These are phyloP conservation scores for Sarocladiaceae sp. DNA, from an alignment of 2,329 filamentous ascomycete genomes.

Conservation along the genomic window DNA sequence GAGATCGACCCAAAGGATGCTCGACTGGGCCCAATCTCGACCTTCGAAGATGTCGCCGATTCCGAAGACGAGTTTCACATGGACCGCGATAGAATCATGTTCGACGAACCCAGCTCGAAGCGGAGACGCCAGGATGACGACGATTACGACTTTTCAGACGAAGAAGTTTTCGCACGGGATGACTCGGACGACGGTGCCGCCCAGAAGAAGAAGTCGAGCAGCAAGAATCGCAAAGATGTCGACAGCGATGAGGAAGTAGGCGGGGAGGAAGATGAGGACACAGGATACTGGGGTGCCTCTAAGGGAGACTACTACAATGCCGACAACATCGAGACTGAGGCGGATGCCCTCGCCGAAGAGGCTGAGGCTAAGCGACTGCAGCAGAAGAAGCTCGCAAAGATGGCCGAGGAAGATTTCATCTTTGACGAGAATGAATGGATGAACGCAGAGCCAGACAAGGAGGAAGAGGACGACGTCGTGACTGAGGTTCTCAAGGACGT, in stretches of 20 bases:
- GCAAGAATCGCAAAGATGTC: slow-evolving; percentile 24
- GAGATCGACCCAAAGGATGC: slow-evolving; percentile 53
- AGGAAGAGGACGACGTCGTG: slow-evolving; percentile 57
- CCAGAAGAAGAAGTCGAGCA: slow-evolving; percentile 17
- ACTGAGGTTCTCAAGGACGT: slow-evolving; percentile 82
- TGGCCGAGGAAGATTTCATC: slow-evolving; percentile 87
- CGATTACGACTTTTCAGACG: slow-evolving; percentile 56
- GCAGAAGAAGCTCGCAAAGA: slow-evolving; percentile 81
- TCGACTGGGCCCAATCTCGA: slow-evolving; percentile 53
- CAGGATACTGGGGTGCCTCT: slow-evolving; percentile 78
- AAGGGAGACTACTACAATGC: slow-evolving; percentile 91
- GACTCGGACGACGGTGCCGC: slow-evolving; percentile 30
- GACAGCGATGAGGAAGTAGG: slow-evolving; percentile 44
- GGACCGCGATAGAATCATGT: slow-evolving; percentile 75
- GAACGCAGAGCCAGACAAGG: slow-evolving; percentile 42
- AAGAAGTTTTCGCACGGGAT: slow-evolving; percentile 50
- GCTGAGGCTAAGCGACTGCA: slow-evolving; percentile 81
- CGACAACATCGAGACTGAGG: slow-evolving; percentile 61
- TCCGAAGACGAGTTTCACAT: slow-evolving; percentile 92
- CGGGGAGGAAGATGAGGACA: slow-evolving; percentile 48
- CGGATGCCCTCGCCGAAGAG: slow-evolving; percentile 80
- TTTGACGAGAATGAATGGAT: slow-evolving; percentile 89
- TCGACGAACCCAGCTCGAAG: slow-evolving; percentile 80
- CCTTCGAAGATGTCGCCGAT: slow-evolving; percentile 80
- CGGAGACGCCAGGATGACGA: slow-evolving; percentile 68